These are phyloP conservation scores for Xylariaceae sp. DNA, from an alignment of 2,329 filamentous ascomycete species.

Conservation along the genomic window DNA sequence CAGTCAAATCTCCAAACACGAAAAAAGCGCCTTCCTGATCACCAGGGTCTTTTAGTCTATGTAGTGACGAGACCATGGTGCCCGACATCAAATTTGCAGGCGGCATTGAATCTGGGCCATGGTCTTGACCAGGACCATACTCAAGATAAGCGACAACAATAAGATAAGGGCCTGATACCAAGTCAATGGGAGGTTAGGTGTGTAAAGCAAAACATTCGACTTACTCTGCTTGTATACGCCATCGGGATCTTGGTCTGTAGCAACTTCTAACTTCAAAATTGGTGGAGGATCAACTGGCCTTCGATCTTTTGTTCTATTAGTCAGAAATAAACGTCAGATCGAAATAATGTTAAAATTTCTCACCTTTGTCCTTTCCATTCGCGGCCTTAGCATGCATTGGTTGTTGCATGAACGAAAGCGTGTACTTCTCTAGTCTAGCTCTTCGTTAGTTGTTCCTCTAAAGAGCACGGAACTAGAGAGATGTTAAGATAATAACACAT, in stretches of 20 bases:
- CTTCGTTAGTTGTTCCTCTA: slow-evolving; percentile 7
- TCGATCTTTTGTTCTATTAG: slow-evolving; percentile 60
- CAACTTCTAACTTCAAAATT: slow-evolving; percentile 72
- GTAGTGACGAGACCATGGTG: slow-evolving; percentile 78
- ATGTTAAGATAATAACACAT: slow-evolving; percentile 17
- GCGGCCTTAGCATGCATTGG: slow-evolving; percentile 40
- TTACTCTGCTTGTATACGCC: slow-evolving; percentile 63
- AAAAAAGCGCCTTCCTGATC: slow-evolving; percentile 85
- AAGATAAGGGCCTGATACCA: slow-evolving; percentile 39
- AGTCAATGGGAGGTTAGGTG: slow-evolving; percentile 19
- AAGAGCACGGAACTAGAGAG: background rate
- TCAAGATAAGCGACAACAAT: slow-evolving; percentile 42
- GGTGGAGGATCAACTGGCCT: slow-evolving; percentile 90
- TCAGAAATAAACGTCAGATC: background rate
- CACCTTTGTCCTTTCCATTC: slow-evolving; percentile 43
- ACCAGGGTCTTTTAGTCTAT: slow-evolving; percentile 78
- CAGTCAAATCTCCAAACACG: slow-evolving; percentile 87
- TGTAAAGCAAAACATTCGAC: slow-evolving; percentile 36
- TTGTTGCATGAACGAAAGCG: slow-evolving; percentile 39
- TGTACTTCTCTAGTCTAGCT: slow-evolving; percentile 36
- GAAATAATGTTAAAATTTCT: slow-evolving; percentile 5
- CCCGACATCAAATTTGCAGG: slow-evolving; percentile 65
- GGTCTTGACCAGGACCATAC: slow-evolving; percentile 49
- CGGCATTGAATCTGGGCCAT: slow-evolving; percentile 46
- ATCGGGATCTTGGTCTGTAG: slow-evolving; percentile 51